Conservation (phyloP, 352 stramenopile species). For the Paralagenidium karlingii region DNA sequence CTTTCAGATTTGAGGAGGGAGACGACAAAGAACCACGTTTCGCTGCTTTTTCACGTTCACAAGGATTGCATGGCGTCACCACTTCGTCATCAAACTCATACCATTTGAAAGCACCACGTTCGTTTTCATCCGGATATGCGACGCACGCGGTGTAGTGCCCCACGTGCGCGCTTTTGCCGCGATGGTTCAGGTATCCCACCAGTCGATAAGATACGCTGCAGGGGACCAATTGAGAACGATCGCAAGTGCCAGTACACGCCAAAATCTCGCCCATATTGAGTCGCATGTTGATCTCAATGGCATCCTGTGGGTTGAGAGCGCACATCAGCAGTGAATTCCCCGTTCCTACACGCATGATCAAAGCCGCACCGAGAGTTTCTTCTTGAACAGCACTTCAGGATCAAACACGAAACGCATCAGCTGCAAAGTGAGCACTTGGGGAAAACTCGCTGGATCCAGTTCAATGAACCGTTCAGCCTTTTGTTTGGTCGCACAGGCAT, state of each 20-base stretch:
- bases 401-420: slow-evolving; percentile 83
- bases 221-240: slow-evolving; percentile 27
- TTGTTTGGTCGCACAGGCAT: slow-evolving; percentile 61
- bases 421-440: slow-evolving; percentile 64
- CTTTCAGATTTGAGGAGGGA: too few relatives aligned
- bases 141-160: slow-evolving; percentile 81
- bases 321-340: neutral
- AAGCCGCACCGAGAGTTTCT: slow-evolving; percentile 64
- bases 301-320: slow-evolving; percentile 26
- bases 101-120: slow-evolving; percentile 27
- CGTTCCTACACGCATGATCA: neutral
- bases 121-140: slow-evolving; percentile 40
- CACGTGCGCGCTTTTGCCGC: slow-evolving; percentile 65
- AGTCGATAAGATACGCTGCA: slow-evolving; percentile 62
- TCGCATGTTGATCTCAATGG: slow-evolving; percentile 72
- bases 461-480: slow-evolving; percentile 62
- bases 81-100: slow-evolving; percentile 78
- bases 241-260: slow-evolving; percentile 20
- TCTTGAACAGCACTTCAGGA: slow-evolving; percentile 49
- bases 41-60: too few relatives aligned
- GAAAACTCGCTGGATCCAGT: slow-evolving; percentile 32
- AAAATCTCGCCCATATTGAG: slow-evolving; percentile 67
- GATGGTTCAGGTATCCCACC: slow-evolving; percentile 69
- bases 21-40: too few relatives aligned
- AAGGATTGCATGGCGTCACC: too few relatives aligned